Evolutionary conservation across 495 filamentous ascomycete genomes (phyloP).

Genomic region (Sphaerosporella brunnea): DNA sequence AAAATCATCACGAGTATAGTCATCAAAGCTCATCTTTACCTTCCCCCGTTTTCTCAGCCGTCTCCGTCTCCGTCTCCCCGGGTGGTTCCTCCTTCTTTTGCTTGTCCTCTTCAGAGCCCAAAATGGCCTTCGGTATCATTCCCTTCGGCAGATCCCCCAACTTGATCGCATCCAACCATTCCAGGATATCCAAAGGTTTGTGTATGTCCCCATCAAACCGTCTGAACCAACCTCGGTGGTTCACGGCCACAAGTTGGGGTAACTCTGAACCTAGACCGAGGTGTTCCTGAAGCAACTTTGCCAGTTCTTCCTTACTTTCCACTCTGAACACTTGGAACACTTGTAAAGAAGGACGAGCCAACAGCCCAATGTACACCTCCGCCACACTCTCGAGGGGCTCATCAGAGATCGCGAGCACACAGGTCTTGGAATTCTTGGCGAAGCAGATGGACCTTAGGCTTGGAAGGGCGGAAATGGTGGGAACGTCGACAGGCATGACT

Average conservation of each 20-base stretch:
- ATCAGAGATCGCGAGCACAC: conserved; percentile 53
- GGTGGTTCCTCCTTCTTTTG: too few species aligned
- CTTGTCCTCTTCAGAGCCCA: conserved; percentile 27
- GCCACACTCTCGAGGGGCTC: conserved; percentile 35
- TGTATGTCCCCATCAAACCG: conserved; percentile 40
- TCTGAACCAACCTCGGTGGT: conserved; percentile 74
- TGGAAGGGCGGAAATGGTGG: conserved; percentile 25
- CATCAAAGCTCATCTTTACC: too few species aligned
- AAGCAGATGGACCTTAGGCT: conserved; percentile 44
- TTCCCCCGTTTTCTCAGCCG: too few species aligned
- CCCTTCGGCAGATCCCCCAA: conserved; percentile 70
- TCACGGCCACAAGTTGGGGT: conserved; percentile 59
- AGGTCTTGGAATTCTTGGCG: conserved; percentile 57
- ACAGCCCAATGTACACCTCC: conserved; percentile 43
- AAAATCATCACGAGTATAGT: too few species aligned
- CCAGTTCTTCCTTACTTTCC: conserved; percentile 42
- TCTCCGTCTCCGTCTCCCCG: too few species aligned
- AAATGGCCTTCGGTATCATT: conserved; percentile 57
- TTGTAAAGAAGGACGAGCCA: conserved; percentile 6
- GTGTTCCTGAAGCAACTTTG: conserved; percentile 36
- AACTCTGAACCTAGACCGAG: conserved; percentile 42
- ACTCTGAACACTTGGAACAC: conserved; percentile 19
- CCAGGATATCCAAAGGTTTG: conserved; percentile 41
- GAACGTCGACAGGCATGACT: conserved; percentile 17
- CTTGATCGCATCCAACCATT: conserved; percentile 74